Conservation (phyloP, 2,329 filamentous ascomycete species). For the Magnaporthales sp. region DNA sequence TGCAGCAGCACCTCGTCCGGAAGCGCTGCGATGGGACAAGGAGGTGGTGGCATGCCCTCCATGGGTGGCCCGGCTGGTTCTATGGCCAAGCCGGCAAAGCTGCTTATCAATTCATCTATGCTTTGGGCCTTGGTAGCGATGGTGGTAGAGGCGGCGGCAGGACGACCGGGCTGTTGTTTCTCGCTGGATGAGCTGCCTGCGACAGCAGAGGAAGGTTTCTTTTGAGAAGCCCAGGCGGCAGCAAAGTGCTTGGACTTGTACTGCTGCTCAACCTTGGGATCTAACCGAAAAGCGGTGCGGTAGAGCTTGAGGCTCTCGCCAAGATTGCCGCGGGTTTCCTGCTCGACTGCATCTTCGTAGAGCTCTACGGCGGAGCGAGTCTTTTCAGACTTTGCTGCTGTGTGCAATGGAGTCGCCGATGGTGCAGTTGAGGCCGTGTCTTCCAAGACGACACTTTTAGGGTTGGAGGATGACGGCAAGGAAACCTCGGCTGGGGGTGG, state of each 20-base stretch:
- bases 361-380: slow-evolving; percentile 70
- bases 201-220: slow-evolving; percentile 29
- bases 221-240: slow-evolving; percentile 45
- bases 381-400: slow-evolving; percentile 11
- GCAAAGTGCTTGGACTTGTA: slow-evolving; percentile 86
- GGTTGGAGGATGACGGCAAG: slow-evolving; percentile 6
- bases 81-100: slow-evolving; percentile 66
- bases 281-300: slow-evolving; percentile 85
- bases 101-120: slow-evolving; percentile 61
- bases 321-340: slow-evolving; percentile 74
- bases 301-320: slow-evolving; percentile 86
- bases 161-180: not conserved
- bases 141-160: slow-evolving; percentile 36
- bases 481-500: slow-evolving; percentile 18
- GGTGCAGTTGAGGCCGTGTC: slow-evolving; percentile 8
- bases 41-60: slow-evolving; percentile 62
- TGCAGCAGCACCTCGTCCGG: slow-evolving; percentile 81
- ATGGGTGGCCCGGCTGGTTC: slow-evolving; percentile 57
- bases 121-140: slow-evolving; percentile 42
- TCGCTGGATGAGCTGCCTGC: not conserved
- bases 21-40: slow-evolving; percentile 69
- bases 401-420: not conserved
- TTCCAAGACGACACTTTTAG: not conserved
- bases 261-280: slow-evolving; percentile 70
- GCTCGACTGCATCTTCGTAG: slow-evolving; percentile 86